phyloP scores from a whole-genome alignment of 2,329 filamentous ascomycete genomes.

The Pseudocercospora fijiensis region DNA sequence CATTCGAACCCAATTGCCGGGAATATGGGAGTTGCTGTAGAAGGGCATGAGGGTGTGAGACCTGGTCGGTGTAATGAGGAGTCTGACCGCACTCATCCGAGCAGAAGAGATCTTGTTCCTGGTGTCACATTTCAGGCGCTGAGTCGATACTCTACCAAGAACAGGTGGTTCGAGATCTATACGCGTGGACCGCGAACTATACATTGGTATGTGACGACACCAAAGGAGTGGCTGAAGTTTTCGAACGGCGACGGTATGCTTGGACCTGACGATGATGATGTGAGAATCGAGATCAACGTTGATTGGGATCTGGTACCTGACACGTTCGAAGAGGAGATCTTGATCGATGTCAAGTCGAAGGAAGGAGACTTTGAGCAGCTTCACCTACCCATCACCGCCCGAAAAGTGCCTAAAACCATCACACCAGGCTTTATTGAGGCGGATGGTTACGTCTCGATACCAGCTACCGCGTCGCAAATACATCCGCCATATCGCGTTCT shows the following conservation, averaged over 20 bases:
- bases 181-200: background rate
- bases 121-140: slow-evolving; percentile 50
- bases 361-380: slow-evolving; percentile 40
- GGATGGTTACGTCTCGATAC: slow-evolving; percentile 46
- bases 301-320: slow-evolving; percentile 4
- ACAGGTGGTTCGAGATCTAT: slow-evolving; percentile 9
- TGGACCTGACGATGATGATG: background rate
- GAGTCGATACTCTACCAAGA: slow-evolving; percentile 40
- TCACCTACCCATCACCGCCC: slow-evolving; percentile 52
- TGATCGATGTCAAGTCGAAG: slow-evolving; percentile 7
- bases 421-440: slow-evolving; percentile 61
- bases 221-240: background rate
- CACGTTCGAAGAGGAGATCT: background rate
- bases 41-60: slow-evolving; percentile 44
- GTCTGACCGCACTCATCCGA: slow-evolving; percentile 59
- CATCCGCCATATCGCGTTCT: slow-evolving; percentile 48
- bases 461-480: slow-evolving; percentile 39
- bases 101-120: slow-evolving; percentile 45
- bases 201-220: background rate
- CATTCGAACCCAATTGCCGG: slow-evolving; percentile 69
- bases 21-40: slow-evolving; percentile 62
- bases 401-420: slow-evolving; percentile 54
- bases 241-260: background rate
- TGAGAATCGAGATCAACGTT: background rate
- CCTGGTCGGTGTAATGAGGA: slow-evolving; percentile 41